A percentile compares a stretch with the other conserved stretches of the same genome.
phyloP scores from a whole-genome alignment of 306 rosid genomes.

The Albizia julibrissin region DNA sequence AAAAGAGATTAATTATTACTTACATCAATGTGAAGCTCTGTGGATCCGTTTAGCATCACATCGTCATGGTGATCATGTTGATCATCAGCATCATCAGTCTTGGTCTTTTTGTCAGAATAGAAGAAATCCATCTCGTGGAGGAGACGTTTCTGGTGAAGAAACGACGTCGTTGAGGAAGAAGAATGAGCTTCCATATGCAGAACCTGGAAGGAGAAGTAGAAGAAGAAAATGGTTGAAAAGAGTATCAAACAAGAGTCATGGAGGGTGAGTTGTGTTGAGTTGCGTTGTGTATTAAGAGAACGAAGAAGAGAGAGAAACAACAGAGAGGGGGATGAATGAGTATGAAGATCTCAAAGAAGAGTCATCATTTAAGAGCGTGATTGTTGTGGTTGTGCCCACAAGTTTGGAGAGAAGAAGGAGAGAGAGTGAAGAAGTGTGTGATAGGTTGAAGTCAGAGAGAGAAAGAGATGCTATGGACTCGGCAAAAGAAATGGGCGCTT shows the following conservation, averaged over 20 bases:
- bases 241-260: background rate
- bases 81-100: background rate
- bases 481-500: slow-evolving; percentile 55
- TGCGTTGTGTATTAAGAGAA: background rate
- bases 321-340: slow-evolving; percentile 25
- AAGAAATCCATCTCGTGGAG: slow-evolving; percentile 63
- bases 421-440: slow-evolving; percentile 12
- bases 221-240: background rate
- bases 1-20: background rate
- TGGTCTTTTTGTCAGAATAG: slow-evolving; percentile 27
- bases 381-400: slow-evolving; percentile 23
- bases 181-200: background rate
- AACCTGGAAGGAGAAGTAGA: background rate
- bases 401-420: slow-evolving; percentile 21
- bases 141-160: slow-evolving; percentile 32
- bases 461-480: slow-evolving; percentile 56
- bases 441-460: slow-evolving; percentile 36
- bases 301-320: background rate
- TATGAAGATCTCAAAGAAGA: slow-evolving; percentile 29
- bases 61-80: slow-evolving; percentile 15
- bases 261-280: background rate
- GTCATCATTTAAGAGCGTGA: background rate
- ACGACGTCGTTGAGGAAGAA: background rate
- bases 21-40: background rate
- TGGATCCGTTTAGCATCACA: background rate